Evolutionary conservation across 345 rosid genomes (phyloP).

Genomic region (Heritiera littoralis): DNA sequence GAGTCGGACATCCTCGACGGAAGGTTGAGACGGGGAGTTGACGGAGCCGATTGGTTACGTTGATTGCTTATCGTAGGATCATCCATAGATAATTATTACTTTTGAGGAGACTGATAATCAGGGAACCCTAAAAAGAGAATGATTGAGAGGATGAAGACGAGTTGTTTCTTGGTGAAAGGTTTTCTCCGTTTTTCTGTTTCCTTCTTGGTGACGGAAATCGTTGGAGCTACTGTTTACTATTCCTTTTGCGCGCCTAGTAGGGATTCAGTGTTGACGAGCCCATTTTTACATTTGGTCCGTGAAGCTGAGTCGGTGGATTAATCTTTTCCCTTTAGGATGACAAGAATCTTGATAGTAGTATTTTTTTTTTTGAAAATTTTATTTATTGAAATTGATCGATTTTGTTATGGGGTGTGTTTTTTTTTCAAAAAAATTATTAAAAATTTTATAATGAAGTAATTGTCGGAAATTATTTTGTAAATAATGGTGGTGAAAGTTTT

Average conservation of each 20-base stretch:
- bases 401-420: no score
- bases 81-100: slow-evolving; percentile 40
- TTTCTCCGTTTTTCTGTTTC: not conserved
- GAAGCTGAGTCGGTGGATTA: not conserved
- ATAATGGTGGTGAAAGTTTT: no score
- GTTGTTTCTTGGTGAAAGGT: not conserved
- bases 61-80: slow-evolving; percentile 27
- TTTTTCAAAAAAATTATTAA: not conserved
- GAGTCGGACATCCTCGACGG: slow-evolving; percentile 57
- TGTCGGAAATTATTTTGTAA: not conserved
- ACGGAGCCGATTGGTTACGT: slow-evolving; percentile 16
- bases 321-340: no score
- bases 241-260: slow-evolving; percentile 11
- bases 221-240: not conserved
- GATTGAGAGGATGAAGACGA: slow-evolving; percentile 30
- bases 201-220: not conserved
- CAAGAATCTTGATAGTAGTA: no score
- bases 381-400: not conserved
- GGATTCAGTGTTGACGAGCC: slow-evolving; percentile 3
- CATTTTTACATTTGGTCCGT: not conserved
- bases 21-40: slow-evolving; percentile 48
- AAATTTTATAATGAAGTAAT: not conserved
- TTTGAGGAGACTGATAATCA: slow-evolving; percentile 16
- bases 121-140: slow-evolving; percentile 16
- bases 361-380: not conserved